phyloP scores from a whole-genome alignment of 441 rosid species.

The Raphanus hybrid region DNA sequence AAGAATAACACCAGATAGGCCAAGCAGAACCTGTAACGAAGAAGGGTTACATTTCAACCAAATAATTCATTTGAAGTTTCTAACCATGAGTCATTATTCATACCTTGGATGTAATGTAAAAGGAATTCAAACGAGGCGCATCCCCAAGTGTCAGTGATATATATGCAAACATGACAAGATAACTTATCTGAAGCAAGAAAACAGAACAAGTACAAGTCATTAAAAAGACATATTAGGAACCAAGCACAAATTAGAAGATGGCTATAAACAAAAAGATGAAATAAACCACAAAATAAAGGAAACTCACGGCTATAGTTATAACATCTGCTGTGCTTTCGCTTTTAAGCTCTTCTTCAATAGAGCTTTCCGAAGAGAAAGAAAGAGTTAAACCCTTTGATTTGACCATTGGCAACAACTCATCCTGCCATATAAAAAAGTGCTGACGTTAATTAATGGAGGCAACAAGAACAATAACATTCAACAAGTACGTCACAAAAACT shows the following conservation, averaged over 20 bases:
- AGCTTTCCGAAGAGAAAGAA: conserved; percentile 95
- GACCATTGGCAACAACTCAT: conserved; percentile 84
- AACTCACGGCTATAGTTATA: conserved; percentile 80
- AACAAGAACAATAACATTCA: not conserved
- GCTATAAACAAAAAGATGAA: not conserved
- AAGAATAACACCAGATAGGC: conserved; percentile 94
- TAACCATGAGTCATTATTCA: conserved; percentile 6
- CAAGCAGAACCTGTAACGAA: conserved; percentile 79
- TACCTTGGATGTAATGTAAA: conserved; percentile 93
- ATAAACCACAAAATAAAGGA: not conserved
- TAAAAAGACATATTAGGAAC: not conserved
- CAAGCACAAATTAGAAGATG: not conserved
- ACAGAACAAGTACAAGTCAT: conserved; percentile 16
- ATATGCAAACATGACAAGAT: conserved; percentile 98
- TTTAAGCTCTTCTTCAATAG: conserved; percentile 95
- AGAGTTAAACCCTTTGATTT: conserved; percentile 73
- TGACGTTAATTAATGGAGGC: not conserved
- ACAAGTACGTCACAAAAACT: not conserved
- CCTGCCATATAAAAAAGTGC: conserved; percentile 48
- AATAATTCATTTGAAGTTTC: not conserved
- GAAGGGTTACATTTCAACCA: not conserved
- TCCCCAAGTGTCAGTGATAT: conserved; percentile 92
- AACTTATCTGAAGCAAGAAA: conserved; percentile 79
- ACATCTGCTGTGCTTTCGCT: conserved; percentile 98
- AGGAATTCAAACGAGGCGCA: conserved; percentile 70